Evolutionary conservation across 2,329 filamentous ascomycete species (phyloP), one percentile per base, ranked within the genome.

Genomic region (Phyllosticta citribraziliensis): DNA sequence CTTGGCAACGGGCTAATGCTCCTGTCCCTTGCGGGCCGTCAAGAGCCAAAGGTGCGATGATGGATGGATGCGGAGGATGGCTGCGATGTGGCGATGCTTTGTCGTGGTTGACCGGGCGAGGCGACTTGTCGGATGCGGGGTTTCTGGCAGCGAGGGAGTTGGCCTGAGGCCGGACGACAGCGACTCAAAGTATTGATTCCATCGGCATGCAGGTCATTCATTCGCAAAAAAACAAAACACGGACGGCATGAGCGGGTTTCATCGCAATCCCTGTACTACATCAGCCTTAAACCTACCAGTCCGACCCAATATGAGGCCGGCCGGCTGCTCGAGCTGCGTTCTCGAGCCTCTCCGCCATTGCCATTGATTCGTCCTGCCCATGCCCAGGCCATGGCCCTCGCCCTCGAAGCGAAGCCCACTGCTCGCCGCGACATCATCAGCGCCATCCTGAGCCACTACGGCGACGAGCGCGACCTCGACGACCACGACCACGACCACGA

Each of bases 361-460:
- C 27, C 27, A 40, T 27, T 20, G 30, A 56, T 25, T 50, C 35
- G 19, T 30, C 20, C 33, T 2, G 55, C 14, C 22, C 27, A 30
- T 70, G 67, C 51, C 65, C 66, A 52, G 64, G 64, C 57, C 65
- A 66, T 57, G 63, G 62, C 27, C 30, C 54, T 17, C 50, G 30
- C 19, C 30, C 60, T 62, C 55, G 47, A 61, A 11, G 61, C 64
- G 27, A 68, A 70, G 57, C 69, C 71, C 22, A 63, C 70, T 20
- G 67, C 66, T 40, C 70, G 72, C 64, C 71, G 73, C 60, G 73
- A 75, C 61, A 65, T 75, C 27, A 67, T 75, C 64, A 74, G 71
- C 68, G 69, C 70, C 60, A 65, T 75, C 52, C 65, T 75, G 52
- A 71, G 71, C 62, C 72, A 70, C n/a, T 75, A 75, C 65, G 70